Evolutionary conservation across 2,329 filamentous ascomycete genomes (phyloP).

Genomic region (Clonostachys solani): DNA sequence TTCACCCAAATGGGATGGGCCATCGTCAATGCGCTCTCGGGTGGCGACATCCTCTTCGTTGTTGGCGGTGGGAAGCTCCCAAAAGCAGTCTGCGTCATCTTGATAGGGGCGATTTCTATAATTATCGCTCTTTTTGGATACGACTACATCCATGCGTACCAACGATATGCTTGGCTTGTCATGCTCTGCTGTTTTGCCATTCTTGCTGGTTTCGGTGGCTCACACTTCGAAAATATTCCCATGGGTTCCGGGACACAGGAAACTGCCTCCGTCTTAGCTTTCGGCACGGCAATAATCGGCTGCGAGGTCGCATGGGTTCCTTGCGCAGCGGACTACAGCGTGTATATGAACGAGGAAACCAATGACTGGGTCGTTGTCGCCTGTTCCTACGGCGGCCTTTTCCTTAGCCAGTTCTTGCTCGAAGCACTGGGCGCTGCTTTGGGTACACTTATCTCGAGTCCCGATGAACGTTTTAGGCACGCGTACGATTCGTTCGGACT

Average conservation of each 20-base stretch:
- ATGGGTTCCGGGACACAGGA: background rate
- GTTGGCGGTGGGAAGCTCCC: constrained; percentile 60
- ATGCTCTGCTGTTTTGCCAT: constrained; percentile 69
- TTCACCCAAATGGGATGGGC: constrained; percentile 71
- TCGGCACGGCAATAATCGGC: background rate
- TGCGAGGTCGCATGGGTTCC: background rate
- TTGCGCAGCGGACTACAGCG: background rate
- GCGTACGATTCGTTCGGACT: constrained; percentile 31
- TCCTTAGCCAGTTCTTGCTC: background rate
- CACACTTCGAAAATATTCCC: background rate
- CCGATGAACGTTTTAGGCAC: background rate
- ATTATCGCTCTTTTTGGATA: constrained; percentile 71
- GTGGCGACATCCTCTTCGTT: constrained; percentile 67
- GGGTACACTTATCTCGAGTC: background rate
- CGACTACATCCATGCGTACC: constrained; percentile 70
- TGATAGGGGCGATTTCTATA: constrained; percentile 65
- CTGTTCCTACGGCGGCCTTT: background rate
- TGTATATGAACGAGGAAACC: background rate
- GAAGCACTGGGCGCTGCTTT: background rate
- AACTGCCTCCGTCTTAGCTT: background rate
- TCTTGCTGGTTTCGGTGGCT: constrained; percentile 43
- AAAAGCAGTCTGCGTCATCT: constrained; percentile 67
- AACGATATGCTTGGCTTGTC: constrained; percentile 71
- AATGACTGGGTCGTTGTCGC: too few relatives aligned
- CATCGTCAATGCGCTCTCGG: constrained; percentile 70